These are phyloP conservation scores for Talaromyces sp. DNA, from an alignment of 2,329 filamentous ascomycete genomes.

Conservation along the genomic window DNA sequence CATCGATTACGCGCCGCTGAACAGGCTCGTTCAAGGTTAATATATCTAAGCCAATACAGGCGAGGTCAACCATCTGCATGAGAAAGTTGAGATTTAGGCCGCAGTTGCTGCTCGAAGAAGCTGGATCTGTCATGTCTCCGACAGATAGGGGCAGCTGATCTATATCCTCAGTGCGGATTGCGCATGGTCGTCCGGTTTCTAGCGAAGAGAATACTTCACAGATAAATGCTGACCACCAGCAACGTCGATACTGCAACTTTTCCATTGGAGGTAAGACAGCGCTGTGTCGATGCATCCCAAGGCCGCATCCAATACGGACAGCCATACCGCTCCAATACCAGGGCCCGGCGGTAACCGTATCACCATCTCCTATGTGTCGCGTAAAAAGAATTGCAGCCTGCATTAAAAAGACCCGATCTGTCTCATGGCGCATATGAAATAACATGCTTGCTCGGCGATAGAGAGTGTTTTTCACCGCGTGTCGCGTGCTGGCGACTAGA, in stretches of 20 bases:
- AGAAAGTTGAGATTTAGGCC: not conserved
- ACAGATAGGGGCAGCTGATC: not conserved
- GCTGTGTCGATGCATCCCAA: constrained; percentile 25
- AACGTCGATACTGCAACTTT: constrained; percentile 2
- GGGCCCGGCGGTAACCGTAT: constrained; percentile 22
- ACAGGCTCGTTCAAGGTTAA: not conserved
- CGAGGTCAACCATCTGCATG: not conserved
- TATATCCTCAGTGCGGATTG: not conserved
- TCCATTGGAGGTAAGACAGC: not conserved
- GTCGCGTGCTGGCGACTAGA: constrained; percentile 22
- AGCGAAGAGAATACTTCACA: constrained; percentile 11
- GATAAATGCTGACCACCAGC: constrained; percentile 13
- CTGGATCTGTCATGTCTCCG: constrained; percentile 5
- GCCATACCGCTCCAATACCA: constrained; percentile 30
- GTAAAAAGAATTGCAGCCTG: constrained; percentile 29
- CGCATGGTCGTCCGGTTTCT: constrained; percentile 12
- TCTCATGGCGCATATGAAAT: constrained; percentile 29
- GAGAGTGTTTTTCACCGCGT: constrained; percentile 23
- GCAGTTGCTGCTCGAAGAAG: not conserved
- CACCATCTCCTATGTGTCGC: constrained; percentile 25
- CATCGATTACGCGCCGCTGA: not conserved
- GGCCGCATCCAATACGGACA: constrained; percentile 26
- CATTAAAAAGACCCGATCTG: constrained; percentile 25
- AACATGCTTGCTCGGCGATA: constrained; percentile 27
- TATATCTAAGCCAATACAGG: constrained; percentile 3